A percentile compares a stretch with the other conserved stretches of the same genome.
phyloP scores from a whole-genome alignment of 768 basidiomycete species.

The Favolaschia claudopus region DNA sequence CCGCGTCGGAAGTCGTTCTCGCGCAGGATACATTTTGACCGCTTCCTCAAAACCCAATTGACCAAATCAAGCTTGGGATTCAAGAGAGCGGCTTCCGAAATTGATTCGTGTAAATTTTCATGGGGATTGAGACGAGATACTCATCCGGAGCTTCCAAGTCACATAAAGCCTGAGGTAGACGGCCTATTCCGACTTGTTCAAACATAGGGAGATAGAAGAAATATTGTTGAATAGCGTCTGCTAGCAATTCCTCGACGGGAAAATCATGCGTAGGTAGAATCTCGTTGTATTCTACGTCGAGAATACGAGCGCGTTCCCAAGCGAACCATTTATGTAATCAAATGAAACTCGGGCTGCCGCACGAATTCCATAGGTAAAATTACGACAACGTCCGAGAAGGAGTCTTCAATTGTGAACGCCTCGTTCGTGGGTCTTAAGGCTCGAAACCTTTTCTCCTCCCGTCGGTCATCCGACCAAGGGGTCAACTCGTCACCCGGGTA shows the following conservation, averaged over 20 bases:
- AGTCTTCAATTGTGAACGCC: neutral
- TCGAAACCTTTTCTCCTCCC: neutral
- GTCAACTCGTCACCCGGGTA: neutral
- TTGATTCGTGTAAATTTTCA: too few relatives aligned
- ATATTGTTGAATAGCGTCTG: too few relatives aligned
- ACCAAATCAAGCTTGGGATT: neutral
- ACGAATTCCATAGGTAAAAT: neutral
- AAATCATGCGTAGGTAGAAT: too few relatives aligned
- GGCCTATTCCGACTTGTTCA: too few relatives aligned
- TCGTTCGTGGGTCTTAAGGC: neutral
- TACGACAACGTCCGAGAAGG: neutral
- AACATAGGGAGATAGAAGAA: too few relatives aligned
- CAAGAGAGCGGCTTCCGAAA: too few relatives aligned
- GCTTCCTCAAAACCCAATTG: neutral
- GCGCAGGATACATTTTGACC: neutral
- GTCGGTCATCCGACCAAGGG: neutral
- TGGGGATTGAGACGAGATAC: too few relatives aligned
- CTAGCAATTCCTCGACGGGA: too few relatives aligned
- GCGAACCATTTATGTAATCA: constrained; percentile 6
- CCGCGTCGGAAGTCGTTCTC: too few relatives aligned
- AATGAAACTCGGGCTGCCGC: neutral
- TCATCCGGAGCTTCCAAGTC: too few relatives aligned
- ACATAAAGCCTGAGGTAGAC: too few relatives aligned
- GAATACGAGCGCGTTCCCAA: neutral
- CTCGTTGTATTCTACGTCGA: too few relatives aligned